Percentiles rank a stretch among this genome's conserved stretches.
phyloP scores from a whole-genome alignment of 208 protist species.

The Leishmania aethiopica region DNA sequence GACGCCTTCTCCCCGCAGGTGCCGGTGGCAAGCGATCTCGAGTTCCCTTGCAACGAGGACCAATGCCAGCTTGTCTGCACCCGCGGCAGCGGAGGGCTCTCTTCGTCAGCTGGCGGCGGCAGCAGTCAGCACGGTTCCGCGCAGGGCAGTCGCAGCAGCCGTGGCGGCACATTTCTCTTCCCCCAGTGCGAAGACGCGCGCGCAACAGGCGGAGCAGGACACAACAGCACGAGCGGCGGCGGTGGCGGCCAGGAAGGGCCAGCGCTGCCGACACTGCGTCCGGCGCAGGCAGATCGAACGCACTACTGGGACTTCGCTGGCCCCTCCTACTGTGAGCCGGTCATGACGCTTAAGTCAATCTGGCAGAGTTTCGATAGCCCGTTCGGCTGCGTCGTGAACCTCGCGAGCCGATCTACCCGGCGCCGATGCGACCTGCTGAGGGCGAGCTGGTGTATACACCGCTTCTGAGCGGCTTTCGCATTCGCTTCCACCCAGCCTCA shows the following conservation, averaged over 20 bases:
- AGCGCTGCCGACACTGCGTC: background rate
- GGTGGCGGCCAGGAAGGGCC: background rate
- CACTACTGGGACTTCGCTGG: slow-evolving; percentile 48
- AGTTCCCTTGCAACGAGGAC: slow-evolving; percentile 46
- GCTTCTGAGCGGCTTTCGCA: slow-evolving; percentile 82
- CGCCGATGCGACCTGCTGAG: slow-evolving; percentile 64
- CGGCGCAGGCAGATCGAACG: slow-evolving; percentile 16
- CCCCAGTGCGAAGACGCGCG: slow-evolving; percentile 3
- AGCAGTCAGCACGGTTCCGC: slow-evolving; percentile 21
- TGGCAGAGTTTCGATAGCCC: slow-evolving; percentile 81
- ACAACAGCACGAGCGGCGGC: background rate
- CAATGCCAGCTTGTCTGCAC: slow-evolving; percentile 22
- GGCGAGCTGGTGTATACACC: slow-evolving; percentile 80
- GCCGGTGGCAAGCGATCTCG: slow-evolving; percentile 43
- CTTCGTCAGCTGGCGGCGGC: slow-evolving; percentile 1
- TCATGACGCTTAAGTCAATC: slow-evolving; percentile 56
- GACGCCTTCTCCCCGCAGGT: slow-evolving; percentile 68
- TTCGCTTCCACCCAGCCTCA: slow-evolving; percentile 72
- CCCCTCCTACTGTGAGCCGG: slow-evolving; percentile 68
- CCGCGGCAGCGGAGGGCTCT: background rate
- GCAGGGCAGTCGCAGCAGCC: slow-evolving; percentile 12
- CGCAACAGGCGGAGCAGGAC: background rate
- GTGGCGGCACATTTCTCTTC: background rate
- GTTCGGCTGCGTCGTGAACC: slow-evolving; percentile 72
- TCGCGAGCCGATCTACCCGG: slow-evolving; percentile 56